These are phyloP conservation scores for Acrocalymma vagum DNA, from an alignment of 2,329 filamentous ascomycete genomes.

Conservation along the genomic window DNA sequence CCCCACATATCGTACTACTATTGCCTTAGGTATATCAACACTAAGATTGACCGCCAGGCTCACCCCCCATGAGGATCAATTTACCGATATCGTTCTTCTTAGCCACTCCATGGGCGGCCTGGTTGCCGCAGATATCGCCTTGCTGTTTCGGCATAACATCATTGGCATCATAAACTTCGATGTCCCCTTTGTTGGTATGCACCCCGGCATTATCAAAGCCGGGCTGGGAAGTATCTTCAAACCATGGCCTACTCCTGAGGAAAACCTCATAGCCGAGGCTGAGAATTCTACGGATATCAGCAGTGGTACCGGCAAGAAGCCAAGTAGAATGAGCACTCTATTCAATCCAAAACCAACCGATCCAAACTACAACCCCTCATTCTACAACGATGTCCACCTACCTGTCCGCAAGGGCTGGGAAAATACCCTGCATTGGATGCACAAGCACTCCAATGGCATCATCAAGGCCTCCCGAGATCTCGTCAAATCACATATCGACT, in stretches of 20 bases:
- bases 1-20: slow-evolving; percentile 10
- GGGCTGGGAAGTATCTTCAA: slow-evolving; percentile 81
- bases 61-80: slow-evolving; percentile 74
- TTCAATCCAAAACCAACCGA: slow-evolving; percentile 51
- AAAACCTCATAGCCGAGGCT: slow-evolving; percentile 24
- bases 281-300: no score
- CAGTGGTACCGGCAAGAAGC: slow-evolving; percentile 25
- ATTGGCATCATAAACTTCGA: slow-evolving; percentile 85
- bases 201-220: slow-evolving; percentile 85
- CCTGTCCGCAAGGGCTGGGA: slow-evolving; percentile 74
- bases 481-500: slow-evolving; percentile 82
- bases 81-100: slow-evolving; percentile 81
- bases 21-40: not conserved
- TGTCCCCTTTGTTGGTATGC: slow-evolving; percentile 86
- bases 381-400: slow-evolving; percentile 76
- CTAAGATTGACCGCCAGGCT: slow-evolving; percentile 61
- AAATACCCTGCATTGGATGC: slow-evolving; percentile 76
- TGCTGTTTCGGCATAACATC: slow-evolving; percentile 79
- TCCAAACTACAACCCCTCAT: slow-evolving; percentile 79
- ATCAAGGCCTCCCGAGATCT: slow-evolving; percentile 75
- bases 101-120: slow-evolving; percentile 93
- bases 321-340: slow-evolving; percentile 44
- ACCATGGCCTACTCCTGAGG: slow-evolving; percentile 45
- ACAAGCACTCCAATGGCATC: slow-evolving; percentile 80
- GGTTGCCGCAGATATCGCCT: slow-evolving; percentile 78